Percentiles rank a stretch among this genome's conserved stretches.
These are phyloP conservation scores for Lepidium aucheri DNA, from an alignment of 345 rosid species.

Conservation along the genomic window DNA sequence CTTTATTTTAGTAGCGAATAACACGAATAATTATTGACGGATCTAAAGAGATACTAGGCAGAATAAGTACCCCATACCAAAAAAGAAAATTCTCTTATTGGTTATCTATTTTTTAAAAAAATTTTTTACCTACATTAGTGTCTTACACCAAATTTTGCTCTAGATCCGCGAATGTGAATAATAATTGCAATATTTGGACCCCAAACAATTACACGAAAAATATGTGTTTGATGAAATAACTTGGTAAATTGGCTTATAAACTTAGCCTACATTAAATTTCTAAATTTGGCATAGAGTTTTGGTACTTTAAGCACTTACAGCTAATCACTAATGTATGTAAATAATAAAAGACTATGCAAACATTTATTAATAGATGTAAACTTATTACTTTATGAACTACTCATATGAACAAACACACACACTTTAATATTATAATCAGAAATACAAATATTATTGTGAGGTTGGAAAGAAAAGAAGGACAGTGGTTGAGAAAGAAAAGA, in stretches of 20 bases:
- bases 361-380: background rate
- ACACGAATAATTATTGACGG: no score
- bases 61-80: no score
- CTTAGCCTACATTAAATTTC: background rate
- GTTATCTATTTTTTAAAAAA: no score
- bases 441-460: background rate
- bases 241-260: background rate
- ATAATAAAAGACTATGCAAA: background rate
- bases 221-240: no score
- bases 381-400: background rate
- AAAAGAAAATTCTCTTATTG: no score
- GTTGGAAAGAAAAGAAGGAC: conserved; percentile 27
- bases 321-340: background rate
- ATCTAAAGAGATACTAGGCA: no score
- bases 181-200: no score
- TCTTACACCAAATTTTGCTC: no score
- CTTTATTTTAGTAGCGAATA: no score
- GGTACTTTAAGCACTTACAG: background rate
- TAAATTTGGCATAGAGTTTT: background rate
- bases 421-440: background rate
- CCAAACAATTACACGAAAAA: no score
- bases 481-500: conserved; percentile 23
- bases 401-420: background rate
- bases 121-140: no score
- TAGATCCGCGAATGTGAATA: no score